Evolutionary conservation across 495 filamentous ascomycete species (phyloP), one percentile per base, ranked within the genome.

Genomic region (Hyaloscypha bicolor): DNA sequence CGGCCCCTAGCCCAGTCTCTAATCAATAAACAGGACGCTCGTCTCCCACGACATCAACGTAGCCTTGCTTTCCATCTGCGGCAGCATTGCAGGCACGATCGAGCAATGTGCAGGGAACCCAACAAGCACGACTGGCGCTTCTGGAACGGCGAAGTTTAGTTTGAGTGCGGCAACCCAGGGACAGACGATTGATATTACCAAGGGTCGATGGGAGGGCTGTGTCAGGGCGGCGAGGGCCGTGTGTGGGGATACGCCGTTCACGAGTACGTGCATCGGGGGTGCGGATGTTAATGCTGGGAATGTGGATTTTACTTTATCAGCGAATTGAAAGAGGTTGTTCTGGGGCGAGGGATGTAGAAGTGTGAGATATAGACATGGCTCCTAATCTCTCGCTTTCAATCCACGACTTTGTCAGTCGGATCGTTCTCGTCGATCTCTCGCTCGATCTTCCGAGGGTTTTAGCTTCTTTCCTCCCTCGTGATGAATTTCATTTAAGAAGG

Each of bases 181-280:
- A 19, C 75, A 77, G 6, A 80, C 76, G 6, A 84, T 85, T 67
- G 81, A 81, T 73, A 74, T 86, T 51, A 75, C 76, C 25, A 85
- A 84, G 73, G 79, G 76, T 19, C 72, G 78, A 5, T 87, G 83
- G 85, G 72, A 94, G 76, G 69, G 88, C 86, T 32, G 84, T 82
- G 70, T 93, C 87, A 63, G 91, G 83, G 66, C 91, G 87, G 55
- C 90, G 83, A 51, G 88, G 80, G 53, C 87, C 86, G 72, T 90
- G 92, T 45, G 88, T 78, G 30, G 90, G 88, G 72, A 93, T 37
- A 30, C 37, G 14, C 62, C 62, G 11, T 77, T 76, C 39, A 73
- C 57, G 14, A 79, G 72, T 9, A 80, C 77, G 3, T 87, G 83
- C 68, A 63, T 81, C 8, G 83, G 85, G 3, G 84, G 79, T 11